phyloP scores from a whole-genome alignment of 495 filamentous ascomycete species.

The Letharia columbiana region DNA sequence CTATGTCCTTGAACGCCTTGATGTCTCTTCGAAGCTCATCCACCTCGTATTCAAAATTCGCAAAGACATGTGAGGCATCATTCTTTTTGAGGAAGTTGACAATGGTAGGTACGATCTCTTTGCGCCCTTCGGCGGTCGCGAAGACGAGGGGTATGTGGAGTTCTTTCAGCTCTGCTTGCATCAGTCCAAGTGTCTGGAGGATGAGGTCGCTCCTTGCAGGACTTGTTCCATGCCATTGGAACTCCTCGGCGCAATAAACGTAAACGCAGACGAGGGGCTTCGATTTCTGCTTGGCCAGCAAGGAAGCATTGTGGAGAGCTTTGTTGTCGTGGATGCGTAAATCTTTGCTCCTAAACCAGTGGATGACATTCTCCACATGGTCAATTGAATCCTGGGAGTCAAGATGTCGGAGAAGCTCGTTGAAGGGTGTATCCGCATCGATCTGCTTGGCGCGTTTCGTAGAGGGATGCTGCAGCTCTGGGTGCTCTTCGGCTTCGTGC shows the following conservation, averaged over 20 bases:
- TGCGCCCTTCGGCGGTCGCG: slow-evolving; percentile 28
- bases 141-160: slow-evolving; percentile 35
- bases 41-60: slow-evolving; percentile 71
- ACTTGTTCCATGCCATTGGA: slow-evolving; percentile 36
- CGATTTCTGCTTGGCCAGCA: slow-evolving; percentile 25
- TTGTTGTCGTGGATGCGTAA: slow-evolving; percentile 38
- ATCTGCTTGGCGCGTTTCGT: slow-evolving; percentile 40
- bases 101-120: slow-evolving; percentile 29
- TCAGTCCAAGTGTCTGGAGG: slow-evolving; percentile 31
- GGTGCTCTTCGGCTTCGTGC: slow-evolving; percentile 25
- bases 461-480: slow-evolving; percentile 32
- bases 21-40: slow-evolving; percentile 55
- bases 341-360: slow-evolving; percentile 38
- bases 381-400: slow-evolving; percentile 24
- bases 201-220: slow-evolving; percentile 37
- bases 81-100: slow-evolving; percentile 34
- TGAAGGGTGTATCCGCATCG: slow-evolving; percentile 31
- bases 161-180: slow-evolving; percentile 34
- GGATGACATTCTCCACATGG: slow-evolving; percentile 28
- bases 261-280: slow-evolving; percentile 35
- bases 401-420: slow-evolving; percentile 26
- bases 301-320: slow-evolving; percentile 32
- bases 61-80: slow-evolving; percentile 47
- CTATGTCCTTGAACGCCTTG: slow-evolving; percentile 28
- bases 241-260: slow-evolving; percentile 31